Conservation (phyloP, 345 rosid genomes). For the Brassica carinata region DNA sequence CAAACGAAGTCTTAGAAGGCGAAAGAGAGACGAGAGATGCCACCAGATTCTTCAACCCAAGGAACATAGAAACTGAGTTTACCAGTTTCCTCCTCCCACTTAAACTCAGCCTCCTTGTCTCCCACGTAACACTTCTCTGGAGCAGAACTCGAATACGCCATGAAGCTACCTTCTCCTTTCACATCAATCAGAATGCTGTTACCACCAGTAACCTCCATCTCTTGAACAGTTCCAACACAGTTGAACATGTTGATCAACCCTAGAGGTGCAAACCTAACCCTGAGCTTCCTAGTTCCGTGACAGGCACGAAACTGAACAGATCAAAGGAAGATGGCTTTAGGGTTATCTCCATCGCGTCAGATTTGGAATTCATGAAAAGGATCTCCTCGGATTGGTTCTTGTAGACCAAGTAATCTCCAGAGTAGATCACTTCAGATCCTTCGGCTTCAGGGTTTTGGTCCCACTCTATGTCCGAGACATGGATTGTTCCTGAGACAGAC, state of each 20-base stretch:
- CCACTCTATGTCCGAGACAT: slow-evolving; percentile 77
- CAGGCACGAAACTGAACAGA: slow-evolving; percentile 72
- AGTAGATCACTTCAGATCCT: slow-evolving; percentile 43
- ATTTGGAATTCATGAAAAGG: slow-evolving; percentile 33
- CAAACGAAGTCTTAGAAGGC: slow-evolving; percentile 36
- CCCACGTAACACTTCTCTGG: slow-evolving; percentile 60
- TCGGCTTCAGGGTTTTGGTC: slow-evolving; percentile 52
- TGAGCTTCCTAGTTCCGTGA: slow-evolving; percentile 45
- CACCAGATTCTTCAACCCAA: slow-evolving; percentile 63
- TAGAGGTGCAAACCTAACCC: slow-evolving; percentile 58
- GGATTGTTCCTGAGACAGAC: slow-evolving; percentile 54
- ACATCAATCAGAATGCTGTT: slow-evolving; percentile 42
- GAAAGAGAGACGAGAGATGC: slow-evolving; percentile 55
- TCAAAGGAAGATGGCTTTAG: slow-evolving; percentile 73
- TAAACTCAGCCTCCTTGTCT: slow-evolving; percentile 43
- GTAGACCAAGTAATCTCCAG: slow-evolving; percentile 56
- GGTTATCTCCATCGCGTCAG: slow-evolving; percentile 49
- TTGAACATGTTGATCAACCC: slow-evolving; percentile 78
- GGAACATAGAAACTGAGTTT: slow-evolving; percentile 53
- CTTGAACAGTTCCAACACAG: slow-evolving; percentile 67
- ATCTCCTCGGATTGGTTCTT: slow-evolving; percentile 57
- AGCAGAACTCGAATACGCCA: slow-evolving; percentile 56
- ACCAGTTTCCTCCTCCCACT: slow-evolving; percentile 55
- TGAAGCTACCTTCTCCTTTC: slow-evolving; percentile 68
- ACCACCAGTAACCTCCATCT: slow-evolving; percentile 40